Evolutionary conservation across 2,329 filamentous ascomycete genomes (phyloP).

Genomic region (Ophiocordyceps camponoti-rufipedis): DNA sequence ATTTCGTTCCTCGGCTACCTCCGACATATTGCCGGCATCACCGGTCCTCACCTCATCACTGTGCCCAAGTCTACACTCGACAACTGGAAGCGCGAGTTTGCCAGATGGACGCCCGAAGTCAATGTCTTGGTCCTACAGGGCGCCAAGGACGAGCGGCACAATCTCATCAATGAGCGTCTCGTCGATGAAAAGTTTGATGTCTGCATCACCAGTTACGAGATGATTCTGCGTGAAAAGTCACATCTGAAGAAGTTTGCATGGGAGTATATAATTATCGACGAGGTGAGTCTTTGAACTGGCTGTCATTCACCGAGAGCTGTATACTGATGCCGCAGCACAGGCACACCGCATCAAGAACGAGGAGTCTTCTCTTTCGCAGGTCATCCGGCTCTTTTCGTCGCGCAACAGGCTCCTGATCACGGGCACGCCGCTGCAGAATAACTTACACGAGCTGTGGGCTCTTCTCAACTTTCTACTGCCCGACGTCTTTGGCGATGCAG

Average conservation of each 20-base stretch:
- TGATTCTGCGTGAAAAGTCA: slow-evolving; percentile 89
- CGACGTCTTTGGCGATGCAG: slow-evolving; percentile 91
- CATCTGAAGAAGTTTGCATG: slow-evolving; percentile 95
- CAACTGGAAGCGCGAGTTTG: slow-evolving; percentile 95
- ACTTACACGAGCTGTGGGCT: slow-evolving; percentile 94
- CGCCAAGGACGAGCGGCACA: slow-evolving; percentile 79
- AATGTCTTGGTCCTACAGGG: slow-evolving; percentile 89
- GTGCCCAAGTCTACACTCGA: slow-evolving; percentile 96
- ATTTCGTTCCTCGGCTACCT: slow-evolving; percentile 94
- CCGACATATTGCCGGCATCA: slow-evolving; percentile 75
- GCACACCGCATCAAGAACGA: slow-evolving; percentile 99
- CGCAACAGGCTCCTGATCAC: slow-evolving; percentile 91
- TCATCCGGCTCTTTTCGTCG: slow-evolving; percentile 91
- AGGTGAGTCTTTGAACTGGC: slow-evolving; percentile 19
- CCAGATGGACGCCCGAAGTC: slow-evolving; percentile 86
- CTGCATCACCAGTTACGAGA: slow-evolving; percentile 96
- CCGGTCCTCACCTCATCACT: slow-evolving; percentile 74
- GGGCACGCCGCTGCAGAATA: slow-evolving; percentile 93
- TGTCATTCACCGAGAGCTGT: background rate
- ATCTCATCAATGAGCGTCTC: slow-evolving; percentile 79
- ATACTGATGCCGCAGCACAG: slow-evolving; percentile 6
- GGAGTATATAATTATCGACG: slow-evolving; percentile 99
- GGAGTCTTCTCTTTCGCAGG: slow-evolving; percentile 88
- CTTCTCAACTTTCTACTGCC: slow-evolving; percentile 94
- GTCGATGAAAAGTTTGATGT: slow-evolving; percentile 93